Evolutionary conservation across 2,329 filamentous ascomycete genomes (phyloP).

Genomic region (Raffaelea deltoideospora): DNA sequence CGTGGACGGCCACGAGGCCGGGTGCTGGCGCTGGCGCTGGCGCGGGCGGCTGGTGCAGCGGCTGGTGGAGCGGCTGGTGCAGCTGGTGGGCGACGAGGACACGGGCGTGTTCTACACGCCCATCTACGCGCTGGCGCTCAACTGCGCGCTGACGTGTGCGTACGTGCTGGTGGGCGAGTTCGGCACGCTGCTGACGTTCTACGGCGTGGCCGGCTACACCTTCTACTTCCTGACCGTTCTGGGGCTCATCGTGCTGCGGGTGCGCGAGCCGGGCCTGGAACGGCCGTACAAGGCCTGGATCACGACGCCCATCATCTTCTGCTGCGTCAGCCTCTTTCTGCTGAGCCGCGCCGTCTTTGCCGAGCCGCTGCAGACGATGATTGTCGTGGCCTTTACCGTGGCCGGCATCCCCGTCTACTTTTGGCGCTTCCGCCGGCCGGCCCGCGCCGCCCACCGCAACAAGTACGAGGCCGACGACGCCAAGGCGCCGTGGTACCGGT

Average conservation of each 20-base stretch:
- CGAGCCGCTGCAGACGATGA: constrained; percentile 75
- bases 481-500: constrained; percentile 37
- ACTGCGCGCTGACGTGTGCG: constrained; percentile 52
- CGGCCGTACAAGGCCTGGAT: constrained; percentile 95
- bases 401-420: constrained; percentile 80
- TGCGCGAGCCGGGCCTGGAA: constrained; percentile 75
- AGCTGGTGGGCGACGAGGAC: constrained; percentile 59
- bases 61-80: constrained; percentile 34
- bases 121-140: constrained; percentile 80
- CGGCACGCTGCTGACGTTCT: constrained; percentile 83
- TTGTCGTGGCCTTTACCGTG: constrained; percentile 73
- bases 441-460: constrained; percentile 31
- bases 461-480: constrained; percentile 24
- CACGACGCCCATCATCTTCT: constrained; percentile 91
- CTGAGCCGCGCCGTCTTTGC: constrained; percentile 80
- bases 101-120: constrained; percentile 82
- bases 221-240: constrained; percentile 96
- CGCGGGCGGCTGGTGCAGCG: not conserved
- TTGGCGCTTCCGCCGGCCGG: constrained; percentile 52
- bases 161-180: constrained; percentile 88
- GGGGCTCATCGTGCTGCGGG: constrained; percentile 77
- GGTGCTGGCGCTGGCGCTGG: not conserved
- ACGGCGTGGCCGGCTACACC: constrained; percentile 90
- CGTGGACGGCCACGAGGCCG: not conserved
- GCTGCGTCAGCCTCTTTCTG: constrained; percentile 89